Percentiles rank a stretch among this genome's conserved stretches.
Conservation (phyloP, 257 asterid genomes). For the Vinca minor region DNA sequence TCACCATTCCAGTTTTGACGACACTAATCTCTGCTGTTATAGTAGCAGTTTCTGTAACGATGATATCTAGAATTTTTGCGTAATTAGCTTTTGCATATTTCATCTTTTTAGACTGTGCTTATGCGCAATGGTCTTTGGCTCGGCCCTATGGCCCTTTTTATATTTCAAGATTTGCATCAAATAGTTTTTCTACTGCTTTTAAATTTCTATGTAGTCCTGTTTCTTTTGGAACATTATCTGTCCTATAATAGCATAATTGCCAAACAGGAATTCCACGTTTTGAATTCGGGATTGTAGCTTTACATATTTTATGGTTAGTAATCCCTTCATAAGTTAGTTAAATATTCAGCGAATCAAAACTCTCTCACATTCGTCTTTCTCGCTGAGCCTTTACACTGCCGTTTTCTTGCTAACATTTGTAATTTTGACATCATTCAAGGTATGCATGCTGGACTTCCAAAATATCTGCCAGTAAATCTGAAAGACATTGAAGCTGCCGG, state of each 20-base stretch:
- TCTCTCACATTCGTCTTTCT: background rate
- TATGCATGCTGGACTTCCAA: slow-evolving; percentile 87
- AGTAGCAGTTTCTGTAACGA: background rate
- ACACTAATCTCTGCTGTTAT: background rate
- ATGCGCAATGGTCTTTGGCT: background rate
- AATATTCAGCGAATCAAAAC: background rate
- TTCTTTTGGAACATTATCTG: background rate
- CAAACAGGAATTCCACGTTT: background rate
- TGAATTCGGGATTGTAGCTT: background rate
- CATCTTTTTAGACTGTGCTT: background rate
- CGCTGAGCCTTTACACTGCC: background rate
- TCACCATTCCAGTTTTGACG: background rate
- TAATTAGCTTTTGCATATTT: background rate
- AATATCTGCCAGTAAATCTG: slow-evolving; percentile 81
- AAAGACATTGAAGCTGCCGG: slow-evolving; percentile 73
- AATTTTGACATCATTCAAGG: slow-evolving; percentile 30
- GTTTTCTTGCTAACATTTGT: background rate
- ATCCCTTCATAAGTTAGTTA: background rate
- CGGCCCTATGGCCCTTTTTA: background rate
- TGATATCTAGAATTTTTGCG: background rate
- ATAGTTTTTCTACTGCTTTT: background rate
- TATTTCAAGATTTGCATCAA: background rate
- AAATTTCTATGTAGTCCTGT: background rate
- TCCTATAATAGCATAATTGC: background rate
- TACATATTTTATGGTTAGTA: background rate